Evolutionary conservation across 805 yeast genomes (phyloP).

Genomic region (Metschnikowia sp.): DNA sequence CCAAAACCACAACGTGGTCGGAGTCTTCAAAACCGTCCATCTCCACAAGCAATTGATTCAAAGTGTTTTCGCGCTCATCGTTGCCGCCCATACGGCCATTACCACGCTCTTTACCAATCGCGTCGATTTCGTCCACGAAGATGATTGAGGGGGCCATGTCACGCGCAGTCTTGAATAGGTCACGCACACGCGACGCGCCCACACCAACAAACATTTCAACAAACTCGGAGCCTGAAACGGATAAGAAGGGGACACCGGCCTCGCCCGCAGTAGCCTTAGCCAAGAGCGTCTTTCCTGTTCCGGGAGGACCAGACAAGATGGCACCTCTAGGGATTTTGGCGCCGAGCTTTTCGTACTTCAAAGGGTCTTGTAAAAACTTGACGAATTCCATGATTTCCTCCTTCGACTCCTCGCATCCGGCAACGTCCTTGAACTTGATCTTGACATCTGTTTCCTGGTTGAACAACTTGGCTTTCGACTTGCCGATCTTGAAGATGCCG

Average conservation of each 20-base stretch:
- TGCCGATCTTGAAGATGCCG: conserved; percentile 80
- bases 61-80: conserved; percentile 95
- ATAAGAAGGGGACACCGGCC: conserved; percentile 94
- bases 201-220: conserved; percentile 99
- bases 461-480: conserved; percentile 85
- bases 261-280: conserved; percentile 99
- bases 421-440: conserved; percentile 88
- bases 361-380: conserved; percentile 84
- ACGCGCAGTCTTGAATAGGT: conserved; percentile 86
- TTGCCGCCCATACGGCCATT: conserved; percentile 81
- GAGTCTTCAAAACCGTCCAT: conserved; percentile 95
- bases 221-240: conserved; percentile 96
- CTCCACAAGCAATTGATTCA: conserved; percentile 93
- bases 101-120: conserved; percentile 92
- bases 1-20: conserved; percentile 94
- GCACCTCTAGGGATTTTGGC: conserved; percentile 99
- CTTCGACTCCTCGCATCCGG: conserved; percentile 96
- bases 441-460: conserved; percentile 90
- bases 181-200: conserved; percentile 97
- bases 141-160: conserved; percentile 92
- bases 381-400: conserved; percentile 98
- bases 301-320: conserved; percentile 96
- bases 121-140: conserved; percentile 98
- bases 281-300: conserved; percentile 95
- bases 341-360: conserved; percentile 86